Evolutionary conservation across 2,329 filamentous ascomycete species (phyloP).

Genomic region (Phoma sp.): DNA sequence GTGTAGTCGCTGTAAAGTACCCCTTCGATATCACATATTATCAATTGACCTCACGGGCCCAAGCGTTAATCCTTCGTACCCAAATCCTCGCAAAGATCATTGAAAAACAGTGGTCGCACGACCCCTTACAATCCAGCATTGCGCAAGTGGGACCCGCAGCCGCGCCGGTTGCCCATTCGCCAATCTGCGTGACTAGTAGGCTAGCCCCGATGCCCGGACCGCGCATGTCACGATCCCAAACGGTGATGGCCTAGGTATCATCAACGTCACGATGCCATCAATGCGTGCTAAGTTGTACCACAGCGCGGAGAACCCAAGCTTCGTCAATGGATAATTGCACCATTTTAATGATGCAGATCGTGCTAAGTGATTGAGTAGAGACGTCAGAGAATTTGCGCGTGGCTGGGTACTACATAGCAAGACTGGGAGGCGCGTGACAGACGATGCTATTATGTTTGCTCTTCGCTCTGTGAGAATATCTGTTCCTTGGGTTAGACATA

Average conservation of each 20-base stretch:
- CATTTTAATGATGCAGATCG: slow-evolving; percentile 2
- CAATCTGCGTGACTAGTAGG: too few species aligned
- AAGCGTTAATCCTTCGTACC: too few species aligned
- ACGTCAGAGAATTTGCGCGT: background rate
- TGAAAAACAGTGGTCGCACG: too few species aligned
- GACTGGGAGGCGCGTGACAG: background rate
- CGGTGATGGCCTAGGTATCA: slow-evolving; percentile 10
- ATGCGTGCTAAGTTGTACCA: slow-evolving; percentile 8
- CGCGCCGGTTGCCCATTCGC: too few species aligned
- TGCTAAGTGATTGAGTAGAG: background rate
- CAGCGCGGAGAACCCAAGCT: background rate
- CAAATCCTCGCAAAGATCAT: too few species aligned
- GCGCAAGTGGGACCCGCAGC: too few species aligned
- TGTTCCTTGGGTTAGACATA: background rate
- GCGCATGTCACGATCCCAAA: slow-evolving; percentile 5
- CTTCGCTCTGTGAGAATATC: too few species aligned
- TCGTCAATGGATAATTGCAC: background rate
- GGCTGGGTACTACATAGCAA: background rate
- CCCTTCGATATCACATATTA: too few species aligned
- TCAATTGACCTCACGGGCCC: too few species aligned
- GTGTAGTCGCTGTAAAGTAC: too few species aligned
- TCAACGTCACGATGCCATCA: slow-evolving; percentile 13
- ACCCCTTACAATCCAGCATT: too few species aligned
- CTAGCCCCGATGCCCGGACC: background rate
- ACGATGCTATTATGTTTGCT: background rate